Conservation (phyloP, 2,329 filamentous ascomycete genomes). For the Penicillium rolfsii region DNA sequence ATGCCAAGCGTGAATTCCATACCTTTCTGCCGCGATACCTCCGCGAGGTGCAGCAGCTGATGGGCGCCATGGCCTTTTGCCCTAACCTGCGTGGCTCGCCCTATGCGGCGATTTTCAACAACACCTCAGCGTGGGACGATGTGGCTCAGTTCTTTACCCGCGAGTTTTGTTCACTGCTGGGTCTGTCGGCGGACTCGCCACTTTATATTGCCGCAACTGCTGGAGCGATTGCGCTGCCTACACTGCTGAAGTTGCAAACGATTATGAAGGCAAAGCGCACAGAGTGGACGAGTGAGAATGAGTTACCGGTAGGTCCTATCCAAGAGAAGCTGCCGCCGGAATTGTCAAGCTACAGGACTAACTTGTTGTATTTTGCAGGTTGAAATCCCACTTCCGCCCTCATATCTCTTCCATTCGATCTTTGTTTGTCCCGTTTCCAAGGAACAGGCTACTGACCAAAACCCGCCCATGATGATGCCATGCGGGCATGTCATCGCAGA, state of each 20-base stretch:
- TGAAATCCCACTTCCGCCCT: conserved; percentile 66
- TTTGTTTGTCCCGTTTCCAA: conserved; percentile 98
- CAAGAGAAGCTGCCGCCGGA: conserved; percentile 46
- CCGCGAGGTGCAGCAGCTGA: conserved; percentile 77
- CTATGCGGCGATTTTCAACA: conserved; percentile 77
- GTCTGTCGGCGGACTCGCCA: conserved; percentile 86
- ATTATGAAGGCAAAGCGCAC: conserved; percentile 89
- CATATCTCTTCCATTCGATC: conserved; percentile 84
- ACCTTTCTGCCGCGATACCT: conserved; percentile 75
- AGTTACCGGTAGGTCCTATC: conserved; percentile 72
- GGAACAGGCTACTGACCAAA: conserved; percentile 88
- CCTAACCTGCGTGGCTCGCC: conserved; percentile 76
- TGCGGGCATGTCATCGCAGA: conserved; percentile 93
- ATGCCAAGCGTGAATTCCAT: conserved; percentile 74
- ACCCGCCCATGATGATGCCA: conserved; percentile 95
- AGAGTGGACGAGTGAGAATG: conserved; percentile 90
- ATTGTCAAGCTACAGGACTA: conserved; percentile 47
- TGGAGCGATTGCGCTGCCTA: conserved; percentile 86
- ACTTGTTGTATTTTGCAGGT: conserved; percentile 47
- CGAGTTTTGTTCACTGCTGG: conserved; percentile 91
- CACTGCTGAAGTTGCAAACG: conserved; percentile 81
- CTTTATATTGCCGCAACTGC: conserved; percentile 92
- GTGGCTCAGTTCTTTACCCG: conserved; percentile 85
- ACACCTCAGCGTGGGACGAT: conserved; percentile 75
- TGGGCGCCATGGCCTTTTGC: conserved; percentile 77